These are phyloP conservation scores for Blastobotrys serpentis DNA, from an alignment of 1,139 yeast species.

Conservation along the genomic window DNA sequence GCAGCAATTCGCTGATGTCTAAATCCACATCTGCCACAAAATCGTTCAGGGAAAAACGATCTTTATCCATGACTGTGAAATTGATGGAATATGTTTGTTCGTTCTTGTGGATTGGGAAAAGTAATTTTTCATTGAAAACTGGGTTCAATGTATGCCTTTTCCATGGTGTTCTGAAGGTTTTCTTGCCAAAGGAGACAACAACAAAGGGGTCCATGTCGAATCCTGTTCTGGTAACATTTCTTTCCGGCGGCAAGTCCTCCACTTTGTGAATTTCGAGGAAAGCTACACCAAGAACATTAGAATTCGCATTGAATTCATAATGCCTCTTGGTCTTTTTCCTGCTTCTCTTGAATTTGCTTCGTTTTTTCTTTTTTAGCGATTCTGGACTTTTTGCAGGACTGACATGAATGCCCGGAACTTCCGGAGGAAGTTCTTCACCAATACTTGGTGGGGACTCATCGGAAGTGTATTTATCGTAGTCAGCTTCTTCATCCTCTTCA, in stretches of 20 bases:
- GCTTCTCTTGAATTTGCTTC: neutral
- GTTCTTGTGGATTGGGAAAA: constrained; percentile 69
- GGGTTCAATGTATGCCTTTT: constrained; percentile 83
- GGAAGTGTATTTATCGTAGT: constrained; percentile 13
- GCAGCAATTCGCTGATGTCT: constrained; percentile 50
- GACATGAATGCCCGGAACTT: constrained; percentile 12
- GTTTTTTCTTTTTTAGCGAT: neutral
- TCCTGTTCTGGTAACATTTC: constrained; percentile 56
- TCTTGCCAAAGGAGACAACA: constrained; percentile 84
- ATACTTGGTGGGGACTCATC: constrained; percentile 8
- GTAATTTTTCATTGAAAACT: constrained; percentile 72
- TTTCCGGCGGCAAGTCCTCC: constrained; percentile 44
- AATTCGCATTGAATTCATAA: constrained; percentile 40
- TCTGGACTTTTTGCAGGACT: constrained; percentile 2
- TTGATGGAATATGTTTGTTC: constrained; percentile 66
- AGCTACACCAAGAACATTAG: constrained; percentile 65
- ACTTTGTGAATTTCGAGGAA: constrained; percentile 76
- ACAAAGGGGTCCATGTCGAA: constrained; percentile 98
- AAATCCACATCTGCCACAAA: constrained; percentile 67
- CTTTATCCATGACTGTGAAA: constrained; percentile 79
- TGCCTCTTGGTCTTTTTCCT: constrained; percentile 17
- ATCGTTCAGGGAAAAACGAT: constrained; percentile 78
- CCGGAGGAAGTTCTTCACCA: constrained; percentile 2
- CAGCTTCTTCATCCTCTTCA: constrained; percentile 22
- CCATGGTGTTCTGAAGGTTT: constrained; percentile 84